These are phyloP conservation scores for Cercophora scortea DNA, from an alignment of 495 filamentous ascomycete genomes.

Conservation along the genomic window DNA sequence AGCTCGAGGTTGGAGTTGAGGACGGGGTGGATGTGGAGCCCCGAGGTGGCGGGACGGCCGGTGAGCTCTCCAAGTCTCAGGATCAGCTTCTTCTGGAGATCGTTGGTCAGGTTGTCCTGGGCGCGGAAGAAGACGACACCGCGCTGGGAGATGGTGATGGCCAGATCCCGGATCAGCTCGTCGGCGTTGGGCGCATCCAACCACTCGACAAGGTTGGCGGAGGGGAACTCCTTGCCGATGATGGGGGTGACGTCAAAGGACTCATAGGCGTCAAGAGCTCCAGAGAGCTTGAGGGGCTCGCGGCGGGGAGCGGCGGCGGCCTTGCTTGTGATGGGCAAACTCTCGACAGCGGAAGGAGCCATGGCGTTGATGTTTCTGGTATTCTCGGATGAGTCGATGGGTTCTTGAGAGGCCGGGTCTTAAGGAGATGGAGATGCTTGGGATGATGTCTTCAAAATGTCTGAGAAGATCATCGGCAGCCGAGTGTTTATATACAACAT, in stretches of 20 bases:
- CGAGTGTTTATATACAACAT: not conserved
- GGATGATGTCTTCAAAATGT: not conserved
- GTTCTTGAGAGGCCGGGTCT: not conserved
- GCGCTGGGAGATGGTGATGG: slow-evolving; percentile 68
- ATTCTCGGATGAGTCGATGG: not conserved
- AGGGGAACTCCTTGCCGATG: slow-evolving; percentile 60
- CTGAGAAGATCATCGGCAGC: not conserved
- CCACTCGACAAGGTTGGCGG: slow-evolving; percentile 53
- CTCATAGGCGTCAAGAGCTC: slow-evolving; percentile 49
- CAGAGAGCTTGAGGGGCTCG: slow-evolving; percentile 42
- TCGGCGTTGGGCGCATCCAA: slow-evolving; percentile 57
- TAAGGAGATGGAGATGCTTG: not conserved
- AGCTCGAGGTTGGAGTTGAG: slow-evolving; percentile 52
- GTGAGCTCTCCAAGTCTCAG: slow-evolving; percentile 55
- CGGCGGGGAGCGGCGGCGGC: slow-evolving; percentile 41
- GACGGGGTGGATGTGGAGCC: slow-evolving; percentile 65
- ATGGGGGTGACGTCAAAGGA: slow-evolving; percentile 60
- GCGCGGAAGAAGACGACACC: slow-evolving; percentile 75
- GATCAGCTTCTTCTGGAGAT: slow-evolving; percentile 52
- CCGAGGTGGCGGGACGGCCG: slow-evolving; percentile 53
- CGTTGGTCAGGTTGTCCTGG: slow-evolving; percentile 47
- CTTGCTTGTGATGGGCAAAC: slow-evolving; percentile 7
- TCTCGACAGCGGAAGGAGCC: slow-evolving; percentile 25
- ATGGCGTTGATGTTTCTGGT: slow-evolving; percentile 4
- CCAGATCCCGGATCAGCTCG: slow-evolving; percentile 57